Base-by-base conservation (phyloP, 164 flowering plant species). In the Vitis cinerea region DNA sequence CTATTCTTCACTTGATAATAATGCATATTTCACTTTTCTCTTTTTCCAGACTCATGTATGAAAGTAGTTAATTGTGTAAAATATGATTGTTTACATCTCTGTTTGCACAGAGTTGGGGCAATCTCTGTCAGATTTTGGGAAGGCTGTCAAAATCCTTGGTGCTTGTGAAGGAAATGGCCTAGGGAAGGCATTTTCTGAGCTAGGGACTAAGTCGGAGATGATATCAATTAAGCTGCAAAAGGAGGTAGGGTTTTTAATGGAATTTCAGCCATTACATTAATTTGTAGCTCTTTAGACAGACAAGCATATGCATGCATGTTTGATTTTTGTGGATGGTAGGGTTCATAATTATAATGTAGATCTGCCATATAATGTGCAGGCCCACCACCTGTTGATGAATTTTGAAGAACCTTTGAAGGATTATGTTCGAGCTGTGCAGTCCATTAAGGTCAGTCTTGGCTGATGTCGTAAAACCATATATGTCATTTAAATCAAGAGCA, bases 371-470 rank as follows among this genome's bases (percentile, higher is more conserved):
- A 30, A 66, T 71, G 23, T 80, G 67, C 76, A 95, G 99, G 94
- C 99, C 49, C 86, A 91, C 65, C 84, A 88, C 59, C 83, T 95
- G 59, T 71, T 95, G 59, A 92, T 93, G 97, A 90, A 88, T 73
- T 95, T 95, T 81, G 99, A 95, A 83, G 99, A 95, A 78, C 98
- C 99, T 30, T 80, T 93, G 82, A 95, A 95, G 81, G 99, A 95
- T 77, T 95, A 93, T 81, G 98, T 91, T 56, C 99, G 89, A 55
- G 90, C 97, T 70, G 98, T 95, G 73, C 99, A 95, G 50, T 95
- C 98, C 71, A 90, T 95, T 61, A 95, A 91, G 98, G 99, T 85
- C 57, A 65, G 66, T 71, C 52, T 67, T 11, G 27, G 65, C 50
- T 53, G 23, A 54, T 61, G 62, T 49, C 59, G 7, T 31, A 13